Conservation (phyloP, 2,329 filamentous ascomycete species). For the Botrytis hyacinthi region DNA sequence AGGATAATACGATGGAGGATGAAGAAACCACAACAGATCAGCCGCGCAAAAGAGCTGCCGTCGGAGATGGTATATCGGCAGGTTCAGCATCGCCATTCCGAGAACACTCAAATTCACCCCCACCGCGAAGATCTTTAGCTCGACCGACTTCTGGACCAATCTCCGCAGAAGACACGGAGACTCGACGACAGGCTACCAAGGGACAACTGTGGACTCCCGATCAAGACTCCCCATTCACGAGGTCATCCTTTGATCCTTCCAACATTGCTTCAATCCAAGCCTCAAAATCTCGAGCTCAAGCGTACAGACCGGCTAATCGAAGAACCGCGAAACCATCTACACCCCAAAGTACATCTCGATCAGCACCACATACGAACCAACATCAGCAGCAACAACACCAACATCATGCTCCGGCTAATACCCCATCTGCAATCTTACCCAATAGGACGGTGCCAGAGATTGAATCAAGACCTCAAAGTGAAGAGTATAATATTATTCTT, state of each 20-base stretch:
- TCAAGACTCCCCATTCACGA: conserved; percentile 25
- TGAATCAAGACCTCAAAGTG: conserved; percentile 54
- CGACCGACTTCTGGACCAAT: conserved; percentile 28
- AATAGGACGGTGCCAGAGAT: conserved; percentile 1
- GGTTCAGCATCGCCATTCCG: conserved; percentile 32
- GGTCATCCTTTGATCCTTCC: conserved; percentile 31
- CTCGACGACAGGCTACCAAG: conserved; percentile 23
- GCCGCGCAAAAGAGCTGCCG: conserved; percentile 33
- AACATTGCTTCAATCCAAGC: conserved; percentile 34
- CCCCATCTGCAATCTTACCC: not conserved
- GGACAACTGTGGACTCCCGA: conserved; percentile 35
- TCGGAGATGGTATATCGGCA: conserved; percentile 36
- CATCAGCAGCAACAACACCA: conserved; percentile 12
- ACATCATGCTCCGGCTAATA: not conserved
- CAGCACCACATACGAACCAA: not conserved
- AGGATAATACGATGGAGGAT: conserved; percentile 31
- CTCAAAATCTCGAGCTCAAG: conserved; percentile 28
- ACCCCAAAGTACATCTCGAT: conserved; percentile 12
- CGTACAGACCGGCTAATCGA: conserved; percentile 24
- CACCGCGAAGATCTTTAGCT: conserved; percentile 30
- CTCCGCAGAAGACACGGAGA: conserved; percentile 22
- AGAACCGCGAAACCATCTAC: conserved; percentile 21
- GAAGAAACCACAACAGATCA: conserved; percentile 27
- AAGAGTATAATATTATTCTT: conserved; percentile 47
- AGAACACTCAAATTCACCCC: conserved; percentile 29